phyloP scores from a whole-genome alignment of 805 yeast species.

The Grigorovia yakushimaensis region DNA sequence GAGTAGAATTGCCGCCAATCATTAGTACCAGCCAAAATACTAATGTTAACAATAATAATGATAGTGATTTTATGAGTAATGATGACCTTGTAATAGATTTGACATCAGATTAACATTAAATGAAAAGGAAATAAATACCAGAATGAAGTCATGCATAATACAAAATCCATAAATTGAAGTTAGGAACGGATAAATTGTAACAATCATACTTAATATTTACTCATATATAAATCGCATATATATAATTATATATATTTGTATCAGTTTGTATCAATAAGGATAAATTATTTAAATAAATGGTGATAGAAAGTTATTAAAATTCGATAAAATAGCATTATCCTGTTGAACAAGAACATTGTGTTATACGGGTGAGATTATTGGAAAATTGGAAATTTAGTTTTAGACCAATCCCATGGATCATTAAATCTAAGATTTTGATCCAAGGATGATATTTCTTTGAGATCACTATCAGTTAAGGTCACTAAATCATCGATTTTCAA shows the following conservation, averaged over 20 bases:
- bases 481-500: conserved; percentile 43
- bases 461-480: conserved; percentile 43
- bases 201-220: not conserved
- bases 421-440: conserved; percentile 72
- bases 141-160: too few species aligned
- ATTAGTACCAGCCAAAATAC: not conserved
- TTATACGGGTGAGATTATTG: too few species aligned
- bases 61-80: not conserved
- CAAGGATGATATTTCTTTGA: conserved; percentile 46
- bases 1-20: not conserved
- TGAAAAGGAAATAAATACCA: conserved; percentile 13
- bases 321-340: too few species aligned
- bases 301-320: too few species aligned
- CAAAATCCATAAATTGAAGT: too few species aligned
- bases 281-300: conserved; percentile 30
- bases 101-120: conserved; percentile 29
- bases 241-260: not conserved
- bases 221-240: not conserved
- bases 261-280: not conserved
- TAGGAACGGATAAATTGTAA: not conserved
- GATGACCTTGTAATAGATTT: conserved; percentile 8
- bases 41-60: not conserved
- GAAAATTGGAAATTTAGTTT: conserved; percentile 26
- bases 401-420: conserved; percentile 47
- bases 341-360: too few species aligned